phyloP scores from a whole-genome alignment of 768 basidiomycete species.

The Trametes maxima region DNA sequence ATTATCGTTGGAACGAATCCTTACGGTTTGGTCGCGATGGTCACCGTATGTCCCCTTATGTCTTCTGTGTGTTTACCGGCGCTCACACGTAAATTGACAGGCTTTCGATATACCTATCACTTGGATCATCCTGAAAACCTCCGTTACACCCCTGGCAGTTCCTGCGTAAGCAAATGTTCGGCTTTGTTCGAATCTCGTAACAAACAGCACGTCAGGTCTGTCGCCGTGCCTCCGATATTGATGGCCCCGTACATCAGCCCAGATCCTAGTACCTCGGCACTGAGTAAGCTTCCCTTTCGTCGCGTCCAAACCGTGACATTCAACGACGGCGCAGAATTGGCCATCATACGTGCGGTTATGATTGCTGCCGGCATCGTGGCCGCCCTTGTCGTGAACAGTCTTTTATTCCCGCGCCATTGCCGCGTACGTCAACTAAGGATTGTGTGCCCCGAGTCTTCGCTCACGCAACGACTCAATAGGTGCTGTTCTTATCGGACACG shows the following conservation, averaged over 20 bases:
- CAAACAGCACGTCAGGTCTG: conserved; percentile 32
- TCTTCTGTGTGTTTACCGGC: not conserved
- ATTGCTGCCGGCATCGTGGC: conserved; percentile 49
- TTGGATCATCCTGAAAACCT: conserved; percentile 45
- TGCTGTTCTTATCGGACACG: conserved; percentile 44
- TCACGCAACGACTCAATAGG: conserved; percentile 27
- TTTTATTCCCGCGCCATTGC: conserved; percentile 51
- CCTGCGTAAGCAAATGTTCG: conserved; percentile 40
- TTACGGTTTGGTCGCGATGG: conserved; percentile 42
- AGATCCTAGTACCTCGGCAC: conserved; percentile 31
- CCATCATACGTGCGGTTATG: conserved; percentile 42
- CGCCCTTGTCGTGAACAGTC: conserved; percentile 46
- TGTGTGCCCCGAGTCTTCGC: not conserved
- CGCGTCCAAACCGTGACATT: not conserved
- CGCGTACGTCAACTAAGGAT: conserved; percentile 34
- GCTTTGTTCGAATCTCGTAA: not conserved
- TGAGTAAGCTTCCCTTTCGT: conserved; percentile 28
- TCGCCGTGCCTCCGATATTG: conserved; percentile 47
- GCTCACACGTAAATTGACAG: conserved; percentile 26
- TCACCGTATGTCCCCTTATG: conserved; percentile 36
- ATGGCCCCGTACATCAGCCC: conserved; percentile 34
- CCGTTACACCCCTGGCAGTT: conserved; percentile 43
- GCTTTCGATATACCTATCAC: conserved; percentile 47
- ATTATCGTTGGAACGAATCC: conserved; percentile 44
- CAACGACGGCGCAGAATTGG: conserved; percentile 36